Base-by-base conservation (phyloP, 2,329 filamentous ascomycete species). In the Hirsutella minnesotensis region DNA sequence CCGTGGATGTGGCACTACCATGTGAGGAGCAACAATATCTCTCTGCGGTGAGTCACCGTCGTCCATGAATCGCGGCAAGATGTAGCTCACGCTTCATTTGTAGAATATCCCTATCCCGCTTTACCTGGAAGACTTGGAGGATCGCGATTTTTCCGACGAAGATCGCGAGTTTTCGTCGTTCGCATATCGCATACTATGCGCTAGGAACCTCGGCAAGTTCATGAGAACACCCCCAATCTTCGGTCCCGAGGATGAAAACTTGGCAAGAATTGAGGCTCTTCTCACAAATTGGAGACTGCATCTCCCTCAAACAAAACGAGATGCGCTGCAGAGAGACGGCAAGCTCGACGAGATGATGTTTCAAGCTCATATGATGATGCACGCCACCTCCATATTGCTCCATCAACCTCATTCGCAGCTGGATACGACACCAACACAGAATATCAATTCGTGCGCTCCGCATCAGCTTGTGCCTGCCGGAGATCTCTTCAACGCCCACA, bases 301-400 rank as follows among this genome's bases (percentile, higher is more conserved):
- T 53, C 68, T 95, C 1, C 88, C 89, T 0, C 68, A 73, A 15
- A 70, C 70, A 13, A 94, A 94, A 63, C 71, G 72, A 43, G 76
- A 86, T 47, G 70, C 85, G 15, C 67, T 94, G 42, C 75, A 78
- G 46, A 73, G 75, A 47, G 77, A 82, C 51, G 81, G 86, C 27
- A 73, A 78, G 42, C 70, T 89, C 10, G 89, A 95, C 57, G 86
- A 94, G 62, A 83, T 94, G 74, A 80, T 95, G 62, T 94, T 95
- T 64, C 86, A 94, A 59, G 88, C 86, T 1, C 82, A 86, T 48
- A 90, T 94, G 77, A 85, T 94, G 53, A 73, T 67, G 27, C 65
- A 77, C 47, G 72, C 73, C 7, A 77, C 73, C 46, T 73, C 80
- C 1, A 86, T 92, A 52, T 77, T 88, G 50, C 72, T 92, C 16